Evolutionary conservation across 352 stramenopile genomes (phyloP), one percentile per base, ranked within the genome.

Genomic region (Thraustotheca clavata): DNA sequence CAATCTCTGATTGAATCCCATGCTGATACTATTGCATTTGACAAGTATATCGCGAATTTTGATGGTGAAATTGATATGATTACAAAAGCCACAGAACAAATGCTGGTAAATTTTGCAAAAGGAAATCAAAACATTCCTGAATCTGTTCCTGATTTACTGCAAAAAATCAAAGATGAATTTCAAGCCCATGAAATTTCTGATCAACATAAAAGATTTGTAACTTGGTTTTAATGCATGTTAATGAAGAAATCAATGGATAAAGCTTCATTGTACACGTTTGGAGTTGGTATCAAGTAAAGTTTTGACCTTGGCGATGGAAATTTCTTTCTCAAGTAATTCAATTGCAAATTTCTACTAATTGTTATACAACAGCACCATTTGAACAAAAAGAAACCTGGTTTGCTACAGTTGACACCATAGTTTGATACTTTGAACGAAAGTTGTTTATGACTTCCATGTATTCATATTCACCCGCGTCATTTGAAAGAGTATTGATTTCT

Each of bases 1-100:
- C 70, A 65, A 38, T 91, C 82, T 14, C 67, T 91, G 2, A 65
- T 69, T 11, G 74, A 87, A 43, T 87, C 78, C 1, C 82, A 91
- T 65, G 29, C 69, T 12, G 67, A 74, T 3, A 88, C 76, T 0
- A 46, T 69, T 18, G 73, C 74, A 29, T 91, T 91, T 49, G 50
- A 61, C 4, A 68, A 75, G 33, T 91, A 88, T 63, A 80, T 89
- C 73, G 29, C 32, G n/a, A 88, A 71, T 3, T 80, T 87, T 33
- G 49, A 77, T n/a, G 63, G 70, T 2, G 80, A 91, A 35, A 9
- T 88, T 16, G 27, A 40, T 32, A 68, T 81, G 26, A 88, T 88
- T 50, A 62, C 74, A 4, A 60, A 67, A 7, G 82, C 80, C 7
- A 86, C 77, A 4, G 49, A 57, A 5, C 60, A 75, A 46, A 88